Conservation (phyloP, 805 yeast genomes). For the Sugiyamaella lignohabitans region DNA sequence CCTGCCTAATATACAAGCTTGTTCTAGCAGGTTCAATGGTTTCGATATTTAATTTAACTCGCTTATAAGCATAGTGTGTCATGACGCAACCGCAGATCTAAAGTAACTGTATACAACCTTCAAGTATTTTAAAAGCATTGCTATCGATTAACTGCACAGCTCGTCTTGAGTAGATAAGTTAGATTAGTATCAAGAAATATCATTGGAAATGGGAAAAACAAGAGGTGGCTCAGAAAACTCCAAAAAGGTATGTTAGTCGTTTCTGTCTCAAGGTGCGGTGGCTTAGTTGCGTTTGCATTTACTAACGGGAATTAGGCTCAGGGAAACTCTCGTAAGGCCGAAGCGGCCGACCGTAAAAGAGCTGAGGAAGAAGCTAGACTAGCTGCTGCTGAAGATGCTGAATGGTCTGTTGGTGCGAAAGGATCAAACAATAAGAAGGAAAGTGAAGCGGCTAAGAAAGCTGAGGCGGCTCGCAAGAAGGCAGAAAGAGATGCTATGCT, state of each 20-base stretch:
- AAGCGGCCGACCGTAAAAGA: slow-evolving; percentile 51
- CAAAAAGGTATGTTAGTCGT: slow-evolving; percentile 37
- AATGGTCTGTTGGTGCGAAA: slow-evolving; percentile 70
- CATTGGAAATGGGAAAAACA: slow-evolving; percentile 46
- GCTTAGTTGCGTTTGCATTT: background rate
- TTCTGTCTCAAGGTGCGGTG: background rate
- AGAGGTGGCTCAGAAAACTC: slow-evolving; percentile 41
- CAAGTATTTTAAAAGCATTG: too few relatives aligned
- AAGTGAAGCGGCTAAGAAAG: slow-evolving; percentile 60
- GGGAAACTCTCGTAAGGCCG: slow-evolving; percentile 64
- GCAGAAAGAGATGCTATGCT: slow-evolving; percentile 71
- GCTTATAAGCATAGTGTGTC: too few relatives aligned
- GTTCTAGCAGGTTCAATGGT: background rate
- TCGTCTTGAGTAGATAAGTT: too few relatives aligned
- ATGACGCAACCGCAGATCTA: too few relatives aligned
- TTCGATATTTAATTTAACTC: too few relatives aligned
- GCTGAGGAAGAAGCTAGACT: slow-evolving; percentile 42
- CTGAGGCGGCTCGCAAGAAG: slow-evolving; percentile 70
- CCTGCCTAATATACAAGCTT: too few relatives aligned
- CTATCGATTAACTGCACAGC: too few relatives aligned
- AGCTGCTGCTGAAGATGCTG: slow-evolving; percentile 51
- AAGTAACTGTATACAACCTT: too few relatives aligned
- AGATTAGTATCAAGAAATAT: too few relatives aligned
- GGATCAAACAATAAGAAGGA: slow-evolving; percentile 66
- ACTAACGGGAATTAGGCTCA: slow-evolving; percentile 41